These are phyloP conservation scores for Haberlea rhodopensis DNA, from an alignment of 257 asterid genomes.

Conservation along the genomic window DNA sequence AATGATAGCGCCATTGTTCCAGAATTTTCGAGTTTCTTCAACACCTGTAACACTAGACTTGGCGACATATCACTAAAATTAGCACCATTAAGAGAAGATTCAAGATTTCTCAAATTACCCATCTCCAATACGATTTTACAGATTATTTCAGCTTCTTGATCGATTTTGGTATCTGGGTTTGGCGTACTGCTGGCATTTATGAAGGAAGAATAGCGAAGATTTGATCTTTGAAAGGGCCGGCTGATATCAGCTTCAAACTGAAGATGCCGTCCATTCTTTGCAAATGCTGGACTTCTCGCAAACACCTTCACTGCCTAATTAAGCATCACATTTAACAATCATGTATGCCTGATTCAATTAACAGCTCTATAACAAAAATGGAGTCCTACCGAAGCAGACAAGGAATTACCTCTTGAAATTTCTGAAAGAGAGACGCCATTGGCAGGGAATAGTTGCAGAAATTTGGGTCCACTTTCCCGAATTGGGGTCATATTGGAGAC, in stretches of 20 bases:
- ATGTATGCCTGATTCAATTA: conserved; percentile 5
- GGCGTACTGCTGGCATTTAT: conserved; percentile 26
- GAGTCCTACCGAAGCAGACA: background rate
- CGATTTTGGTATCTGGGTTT: conserved; percentile 28
- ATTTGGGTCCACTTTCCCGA: background rate
- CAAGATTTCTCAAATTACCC: conserved; percentile 34
- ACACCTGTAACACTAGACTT: conserved; percentile 50
- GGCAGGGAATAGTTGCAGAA: background rate
- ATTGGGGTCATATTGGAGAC: too few relatives aligned
- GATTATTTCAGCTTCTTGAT: conserved; percentile 47
- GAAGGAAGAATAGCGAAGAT: conserved; percentile 19
- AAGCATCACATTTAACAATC: conserved; percentile 18
- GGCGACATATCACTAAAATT: conserved; percentile 38
- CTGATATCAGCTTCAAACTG: conserved; percentile 80
- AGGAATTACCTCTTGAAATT: conserved; percentile 50
- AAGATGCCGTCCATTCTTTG: conserved; percentile 56
- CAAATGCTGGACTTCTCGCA: conserved; percentile 82
- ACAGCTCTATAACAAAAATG: background rate
- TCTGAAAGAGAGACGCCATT: conserved; percentile 53
- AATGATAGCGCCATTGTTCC: conserved; percentile 64
- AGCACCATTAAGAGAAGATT: conserved; percentile 37
- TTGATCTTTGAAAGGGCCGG: conserved; percentile 32
- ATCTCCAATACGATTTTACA: conserved; percentile 40
- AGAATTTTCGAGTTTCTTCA: conserved; percentile 63
- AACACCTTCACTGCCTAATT: conserved; percentile 78